Base-by-base conservation (phyloP, 2,329 filamentous ascomycete species). In the Eutypella sp. region DNA sequence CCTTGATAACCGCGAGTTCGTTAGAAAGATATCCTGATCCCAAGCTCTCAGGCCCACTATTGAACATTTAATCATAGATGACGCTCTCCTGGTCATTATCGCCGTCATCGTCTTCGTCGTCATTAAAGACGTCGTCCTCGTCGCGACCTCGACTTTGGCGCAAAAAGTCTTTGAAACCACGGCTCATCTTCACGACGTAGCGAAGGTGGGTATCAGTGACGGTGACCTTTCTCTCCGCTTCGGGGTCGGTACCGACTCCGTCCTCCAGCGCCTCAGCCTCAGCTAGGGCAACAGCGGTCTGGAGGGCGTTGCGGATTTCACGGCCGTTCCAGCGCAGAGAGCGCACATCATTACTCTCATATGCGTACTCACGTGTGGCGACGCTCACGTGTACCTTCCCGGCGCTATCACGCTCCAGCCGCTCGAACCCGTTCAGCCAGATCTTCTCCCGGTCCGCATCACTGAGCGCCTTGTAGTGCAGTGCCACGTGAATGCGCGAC, bases 401-500 rank as follows among this genome's bases (percentile, higher is more conserved):
- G 25, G 45, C 54, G 5, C 66, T 66, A 54, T 74, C 72, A 42
- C 65, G 63, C 53, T 67, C 63, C 22, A 75, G 57, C 9, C 71
- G 67, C 50, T 73, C 71, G 53, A 75, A 73, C 55, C 70, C 67
- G 54, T 70, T 63, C 23, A 58, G 55, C 70, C 72, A 75, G 56
- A 74, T 72, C 46, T 65, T 64, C 51, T 68, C 65, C 37, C 72
- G 67, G 52, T 74, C 66, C 31, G 63, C 61, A 44, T 71, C 61
- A 9, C 55, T 59, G 2, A 75, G 65, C 29, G 65, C 57, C 44
- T 61, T 61, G 55, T 74, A 75, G 58, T 74, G 69, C 39, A 76
- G 62, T 5, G 71, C 69, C 2, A 76, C 70, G 53, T 76, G 72
- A 46, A 76, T 74, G 33, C 73, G 69, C 40, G 67, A 71, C 31